phyloP scores from a whole-genome alignment of 169 alveolate genomes.

The Eimeria praecox region DNA sequence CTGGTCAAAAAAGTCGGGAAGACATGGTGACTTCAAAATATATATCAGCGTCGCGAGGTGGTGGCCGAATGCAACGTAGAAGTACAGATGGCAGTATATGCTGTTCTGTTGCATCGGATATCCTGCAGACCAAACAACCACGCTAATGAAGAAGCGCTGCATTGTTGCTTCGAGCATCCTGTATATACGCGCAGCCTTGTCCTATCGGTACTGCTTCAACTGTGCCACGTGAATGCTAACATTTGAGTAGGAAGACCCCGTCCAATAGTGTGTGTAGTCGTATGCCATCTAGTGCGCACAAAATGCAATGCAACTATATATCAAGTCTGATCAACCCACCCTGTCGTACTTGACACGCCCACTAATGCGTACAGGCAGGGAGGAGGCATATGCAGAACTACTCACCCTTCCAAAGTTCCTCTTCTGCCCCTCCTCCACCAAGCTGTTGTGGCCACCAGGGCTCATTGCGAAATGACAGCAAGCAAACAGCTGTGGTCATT shows the following conservation, averaged over 20 bases:
- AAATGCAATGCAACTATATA: not conserved
- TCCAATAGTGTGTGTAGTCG: not conserved
- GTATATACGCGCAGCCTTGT: not conserved
- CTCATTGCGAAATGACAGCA: slow-evolving; percentile 68
- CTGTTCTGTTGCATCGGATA: slow-evolving; percentile 87
- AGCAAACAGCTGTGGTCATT: slow-evolving; percentile 40
- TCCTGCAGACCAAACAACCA: slow-evolving; percentile 73
- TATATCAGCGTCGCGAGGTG: slow-evolving; percentile 84
- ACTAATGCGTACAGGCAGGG: not conserved
- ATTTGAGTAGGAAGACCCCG: not conserved
- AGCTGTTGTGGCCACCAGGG: slow-evolving; percentile 81
- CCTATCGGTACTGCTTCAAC: not conserved
- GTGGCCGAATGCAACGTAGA: slow-evolving; percentile 86
- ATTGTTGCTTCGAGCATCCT: not conserved
- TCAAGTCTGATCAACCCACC: not conserved
- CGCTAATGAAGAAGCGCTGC: not conserved
- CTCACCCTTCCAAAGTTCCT: slow-evolving; percentile 74
- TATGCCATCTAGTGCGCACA: not conserved
- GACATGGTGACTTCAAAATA: slow-evolving; percentile 81
- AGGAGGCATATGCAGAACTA: not conserved
- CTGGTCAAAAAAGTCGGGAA: slow-evolving; percentile 87
- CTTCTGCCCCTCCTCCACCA: slow-evolving; percentile 81
- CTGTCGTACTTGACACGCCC: not conserved
- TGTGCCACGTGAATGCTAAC: not conserved
- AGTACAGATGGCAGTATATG: slow-evolving; percentile 84